Percentiles rank a stretch among this genome's conserved stretches.
Conservation (phyloP, 192 early-diverging fungal species). For the Gonapodya sp. region DNA sequence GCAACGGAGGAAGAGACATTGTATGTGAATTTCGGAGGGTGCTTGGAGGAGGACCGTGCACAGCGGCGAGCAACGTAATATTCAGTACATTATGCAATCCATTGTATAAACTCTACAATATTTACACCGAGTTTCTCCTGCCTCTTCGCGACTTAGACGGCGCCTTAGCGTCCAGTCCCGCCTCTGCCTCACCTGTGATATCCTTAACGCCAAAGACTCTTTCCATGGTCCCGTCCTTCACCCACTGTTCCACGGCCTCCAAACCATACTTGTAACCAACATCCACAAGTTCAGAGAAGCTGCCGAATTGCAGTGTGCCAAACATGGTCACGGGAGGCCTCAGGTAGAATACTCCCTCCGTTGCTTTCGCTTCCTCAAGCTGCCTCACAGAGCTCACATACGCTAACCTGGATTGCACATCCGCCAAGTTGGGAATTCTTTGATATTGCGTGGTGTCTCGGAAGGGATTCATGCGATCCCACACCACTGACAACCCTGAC, state of each 20-base stretch:
- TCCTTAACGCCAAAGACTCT: conserved; percentile 32
- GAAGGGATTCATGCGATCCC: conserved; percentile 13
- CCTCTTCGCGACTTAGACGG: not conserved
- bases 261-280: conserved; percentile 78
- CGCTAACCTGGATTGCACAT: conserved; percentile 87
- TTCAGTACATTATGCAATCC: no score
- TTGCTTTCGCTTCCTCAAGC: conserved; percentile 79
- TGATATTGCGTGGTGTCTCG: conserved; percentile 27
- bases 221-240: conserved; percentile 55
- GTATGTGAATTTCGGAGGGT: no score
- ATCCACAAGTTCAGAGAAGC: conserved; percentile 76
- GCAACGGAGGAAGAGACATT: no score
- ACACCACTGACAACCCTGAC: conserved; percentile 76
- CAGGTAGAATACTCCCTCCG: conserved; percentile 67
- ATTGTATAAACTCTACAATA: no score
- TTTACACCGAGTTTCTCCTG: not conserved
- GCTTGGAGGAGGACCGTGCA: no score
- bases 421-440: conserved; percentile 81
- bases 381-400: conserved; percentile 79
- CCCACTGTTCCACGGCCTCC: conserved; percentile 71
- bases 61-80: no score
- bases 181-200: not conserved
- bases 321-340: conserved; percentile 78
- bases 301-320: conserved; percentile 85
- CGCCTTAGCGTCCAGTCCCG: not conserved